phyloP scores from a whole-genome alignment of 2,329 filamentous ascomycete species.

The Beauveria caledonica region DNA sequence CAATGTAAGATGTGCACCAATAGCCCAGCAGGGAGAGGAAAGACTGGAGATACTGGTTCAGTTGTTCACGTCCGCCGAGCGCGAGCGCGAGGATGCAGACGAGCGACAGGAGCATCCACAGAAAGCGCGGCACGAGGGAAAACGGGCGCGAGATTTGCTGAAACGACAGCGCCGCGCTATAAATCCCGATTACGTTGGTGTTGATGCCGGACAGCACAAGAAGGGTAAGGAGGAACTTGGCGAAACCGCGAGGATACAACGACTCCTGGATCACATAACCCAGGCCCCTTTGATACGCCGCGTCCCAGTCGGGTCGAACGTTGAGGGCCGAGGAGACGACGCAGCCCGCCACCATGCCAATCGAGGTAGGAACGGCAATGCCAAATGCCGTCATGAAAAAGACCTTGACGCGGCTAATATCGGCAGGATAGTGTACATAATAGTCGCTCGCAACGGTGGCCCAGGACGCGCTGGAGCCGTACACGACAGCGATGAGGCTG shows the following conservation, averaged over 20 bases:
- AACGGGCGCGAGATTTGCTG: slow-evolving; percentile 31
- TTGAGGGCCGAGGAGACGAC: slow-evolving; percentile 35
- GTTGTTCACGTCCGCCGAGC: slow-evolving; percentile 30
- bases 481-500: slow-evolving; percentile 36
- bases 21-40: slow-evolving; percentile 38
- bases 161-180: slow-evolving; percentile 30
- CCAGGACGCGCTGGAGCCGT: slow-evolving; percentile 42
- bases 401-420: slow-evolving; percentile 36
- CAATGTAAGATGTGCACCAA: slow-evolving; percentile 35
- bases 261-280: slow-evolving; percentile 37
- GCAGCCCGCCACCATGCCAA: slow-evolving; percentile 39
- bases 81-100: slow-evolving; percentile 33
- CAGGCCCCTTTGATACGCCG: slow-evolving; percentile 32
- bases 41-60: slow-evolving; percentile 34
- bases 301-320: slow-evolving; percentile 29
- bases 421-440: slow-evolving; percentile 37
- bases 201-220: slow-evolving; percentile 30
- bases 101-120: slow-evolving; percentile 32
- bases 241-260: slow-evolving; percentile 36
- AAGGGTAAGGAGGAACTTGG: slow-evolving; percentile 33
- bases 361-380: slow-evolving; percentile 38
- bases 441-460: slow-evolving; percentile 32
- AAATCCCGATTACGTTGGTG: slow-evolving; percentile 30
- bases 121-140: slow-evolving; percentile 30
- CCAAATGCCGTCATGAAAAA: slow-evolving; percentile 40